Conservation (phyloP, 2,329 filamentous ascomycete genomes). For the Ploettnerulaceae sp. region DNA sequence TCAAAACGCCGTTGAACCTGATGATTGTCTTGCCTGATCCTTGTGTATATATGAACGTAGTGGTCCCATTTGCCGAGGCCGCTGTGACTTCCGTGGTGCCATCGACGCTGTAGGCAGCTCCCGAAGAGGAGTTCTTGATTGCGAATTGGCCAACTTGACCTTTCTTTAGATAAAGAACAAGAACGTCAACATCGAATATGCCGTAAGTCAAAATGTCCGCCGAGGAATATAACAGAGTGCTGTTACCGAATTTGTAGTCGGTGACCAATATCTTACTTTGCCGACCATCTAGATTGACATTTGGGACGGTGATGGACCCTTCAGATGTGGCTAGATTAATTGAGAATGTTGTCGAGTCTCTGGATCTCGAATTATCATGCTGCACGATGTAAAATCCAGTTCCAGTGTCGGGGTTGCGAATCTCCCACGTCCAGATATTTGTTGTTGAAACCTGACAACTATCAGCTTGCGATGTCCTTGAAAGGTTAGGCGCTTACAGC, state of each 20-base stretch:
- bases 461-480: not conserved
- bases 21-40: constrained; percentile 42
- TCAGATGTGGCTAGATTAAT: constrained; percentile 44
- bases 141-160: constrained; percentile 48
- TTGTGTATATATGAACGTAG: constrained; percentile 45
- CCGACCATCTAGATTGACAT: constrained; percentile 45
- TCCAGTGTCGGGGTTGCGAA: constrained; percentile 46
- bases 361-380: constrained; percentile 43
- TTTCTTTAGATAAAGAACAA: constrained; percentile 45
- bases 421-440: constrained; percentile 46
- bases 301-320: constrained; percentile 40
- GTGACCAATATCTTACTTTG: constrained; percentile 52
- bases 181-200: constrained; percentile 42
- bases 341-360: constrained; percentile 41
- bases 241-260: constrained; percentile 45
- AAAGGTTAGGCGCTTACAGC: constrained; percentile 27
- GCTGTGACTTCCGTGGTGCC: constrained; percentile 37
- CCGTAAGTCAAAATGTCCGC: constrained; percentile 46
- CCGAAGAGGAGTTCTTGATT: constrained; percentile 37
- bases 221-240: constrained; percentile 46
- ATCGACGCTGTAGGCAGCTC: constrained; percentile 38
- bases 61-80: constrained; percentile 28
- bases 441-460: constrained; percentile 32
- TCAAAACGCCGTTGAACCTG: constrained; percentile 44
- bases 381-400: constrained; percentile 48